Percentiles rank a stretch among this genome's conserved stretches.
Evolutionary conservation across 1,284 basidiomycete species (phyloP).

Genomic region (Chiua sp.): DNA sequence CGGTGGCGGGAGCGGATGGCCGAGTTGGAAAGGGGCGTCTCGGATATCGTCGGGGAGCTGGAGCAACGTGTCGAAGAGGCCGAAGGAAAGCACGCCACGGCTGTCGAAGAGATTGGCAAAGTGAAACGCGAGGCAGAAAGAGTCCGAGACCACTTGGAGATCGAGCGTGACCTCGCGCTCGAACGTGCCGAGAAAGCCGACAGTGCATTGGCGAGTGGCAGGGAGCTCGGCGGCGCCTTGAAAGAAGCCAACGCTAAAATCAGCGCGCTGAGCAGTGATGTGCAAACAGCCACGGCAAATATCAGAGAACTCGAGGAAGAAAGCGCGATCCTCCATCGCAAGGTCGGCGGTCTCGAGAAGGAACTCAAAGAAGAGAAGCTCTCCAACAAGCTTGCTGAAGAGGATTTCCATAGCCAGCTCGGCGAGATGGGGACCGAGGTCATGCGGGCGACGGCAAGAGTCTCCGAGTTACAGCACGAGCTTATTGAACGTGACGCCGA

Average conservation of each 20-base stretch:
- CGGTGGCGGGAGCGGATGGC: constrained; percentile 69
- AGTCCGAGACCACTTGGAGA: constrained; percentile 47
- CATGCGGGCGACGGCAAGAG: constrained; percentile 32
- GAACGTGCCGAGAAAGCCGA: constrained; percentile 68
- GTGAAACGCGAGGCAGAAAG: constrained; percentile 53
- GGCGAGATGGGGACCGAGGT: constrained; percentile 37
- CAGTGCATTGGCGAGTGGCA: constrained; percentile 57
- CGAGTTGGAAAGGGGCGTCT: constrained; percentile 72
- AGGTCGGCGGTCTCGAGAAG: constrained; percentile 57
- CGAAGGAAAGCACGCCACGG: constrained; percentile 48
- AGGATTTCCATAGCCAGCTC: constrained; percentile 37
- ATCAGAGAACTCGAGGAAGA: constrained; percentile 40
- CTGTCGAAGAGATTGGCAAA: constrained; percentile 45
- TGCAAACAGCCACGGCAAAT: constrained; percentile 60
- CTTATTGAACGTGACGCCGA: constrained; percentile 29
- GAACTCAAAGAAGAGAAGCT: constrained; percentile 57
- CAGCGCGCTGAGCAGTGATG: constrained; percentile 54
- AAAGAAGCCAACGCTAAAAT: constrained; percentile 67
- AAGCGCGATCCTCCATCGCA: constrained; percentile 46
- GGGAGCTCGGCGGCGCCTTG: constrained; percentile 68
- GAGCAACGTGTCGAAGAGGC: constrained; percentile 52
- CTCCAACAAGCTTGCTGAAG: constrained; percentile 37
- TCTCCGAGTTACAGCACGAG: constrained; percentile 42
- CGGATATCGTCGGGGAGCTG: constrained; percentile 65
- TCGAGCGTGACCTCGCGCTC: constrained; percentile 58